phyloP scores from a whole-genome alignment of 768 basidiomycete species.

The Naganishia randhawae region DNA sequence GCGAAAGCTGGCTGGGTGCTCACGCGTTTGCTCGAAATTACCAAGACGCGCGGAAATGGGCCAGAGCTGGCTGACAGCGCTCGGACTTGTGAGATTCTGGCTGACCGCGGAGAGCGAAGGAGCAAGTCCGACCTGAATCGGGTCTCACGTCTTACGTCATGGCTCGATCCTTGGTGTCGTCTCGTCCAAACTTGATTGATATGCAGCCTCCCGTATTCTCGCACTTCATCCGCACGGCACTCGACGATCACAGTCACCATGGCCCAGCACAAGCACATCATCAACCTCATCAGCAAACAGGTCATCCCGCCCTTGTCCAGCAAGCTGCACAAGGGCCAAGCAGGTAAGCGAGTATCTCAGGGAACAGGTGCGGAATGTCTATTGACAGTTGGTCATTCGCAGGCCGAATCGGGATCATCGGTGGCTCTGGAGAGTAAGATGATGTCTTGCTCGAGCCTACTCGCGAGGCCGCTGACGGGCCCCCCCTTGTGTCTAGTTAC shows the following conservation, averaged over 20 bases:
- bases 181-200: no score
- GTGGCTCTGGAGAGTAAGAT: slow-evolving; percentile 84
- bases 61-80: not conserved
- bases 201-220: no score
- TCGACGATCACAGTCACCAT: not conserved
- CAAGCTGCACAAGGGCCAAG: slow-evolving; percentile 90
- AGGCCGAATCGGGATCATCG: slow-evolving; percentile 83
- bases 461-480: not conserved
- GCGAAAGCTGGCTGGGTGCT: not conserved
- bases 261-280: slow-evolving; percentile 30
- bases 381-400: slow-evolving; percentile 49
- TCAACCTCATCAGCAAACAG: slow-evolving; percentile 53
- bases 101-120: no score
- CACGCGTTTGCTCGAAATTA: slow-evolving; percentile 12
- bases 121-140: no score
- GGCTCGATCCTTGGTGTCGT: no score
- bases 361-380: slow-evolving; percentile 37
- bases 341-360: slow-evolving; percentile 55
- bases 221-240: no score
- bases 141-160: no score
- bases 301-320: slow-evolving; percentile 87
- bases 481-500: slow-evolving; percentile 59
- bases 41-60: not conserved
- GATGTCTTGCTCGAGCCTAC: not conserved
- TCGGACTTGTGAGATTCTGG: not conserved